These are phyloP conservation scores for Xerocomus minutiporus DNA, from an alignment of 1,284 basidiomycete genomes.

Conservation along the genomic window DNA sequence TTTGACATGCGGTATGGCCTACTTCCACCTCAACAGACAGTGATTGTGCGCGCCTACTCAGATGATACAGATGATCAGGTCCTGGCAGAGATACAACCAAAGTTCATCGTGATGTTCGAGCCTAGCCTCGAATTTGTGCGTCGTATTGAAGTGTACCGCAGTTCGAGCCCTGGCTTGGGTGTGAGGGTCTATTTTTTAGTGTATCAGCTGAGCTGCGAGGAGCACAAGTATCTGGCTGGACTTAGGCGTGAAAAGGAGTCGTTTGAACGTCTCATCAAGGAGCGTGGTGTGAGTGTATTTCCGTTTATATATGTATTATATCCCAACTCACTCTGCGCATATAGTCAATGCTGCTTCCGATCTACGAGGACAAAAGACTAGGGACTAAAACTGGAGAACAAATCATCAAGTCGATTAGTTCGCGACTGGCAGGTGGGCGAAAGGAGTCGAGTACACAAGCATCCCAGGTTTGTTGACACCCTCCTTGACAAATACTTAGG, in stretches of 20 bases:
- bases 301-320: not conserved
- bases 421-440: slow-evolving; percentile 84
- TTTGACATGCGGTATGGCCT: slow-evolving; percentile 84
- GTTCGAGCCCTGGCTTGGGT: slow-evolving; percentile 72
- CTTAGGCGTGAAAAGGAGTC: slow-evolving; percentile 91
- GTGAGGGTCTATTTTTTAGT: slow-evolving; percentile 96
- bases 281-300: slow-evolving; percentile 69
- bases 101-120: slow-evolving; percentile 94
- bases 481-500: not conserved
- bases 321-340: slow-evolving; percentile 1
- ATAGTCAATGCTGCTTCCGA: slow-evolving; percentile 87
- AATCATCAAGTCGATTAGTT: slow-evolving; percentile 82
- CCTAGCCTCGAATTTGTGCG: slow-evolving; percentile 91
- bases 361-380: slow-evolving; percentile 67
- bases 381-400: slow-evolving; percentile 44
- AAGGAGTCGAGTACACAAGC: slow-evolving; percentile 64
- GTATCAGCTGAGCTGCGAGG: slow-evolving; percentile 90
- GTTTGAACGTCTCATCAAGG: slow-evolving; percentile 90
- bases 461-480: slow-evolving; percentile 52
- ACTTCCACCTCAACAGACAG: slow-evolving; percentile 72
- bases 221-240: slow-evolving; percentile 89
- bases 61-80: slow-evolving; percentile 92
- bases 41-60: slow-evolving; percentile 84
- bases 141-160: slow-evolving; percentile 88
- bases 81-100: slow-evolving; percentile 83